A percentile compares a stretch with the other conserved stretches of the same genome.
These are phyloP conservation scores for Suillus plorans DNA, from an alignment of 768 basidiomycete genomes.

Conservation along the genomic window DNA sequence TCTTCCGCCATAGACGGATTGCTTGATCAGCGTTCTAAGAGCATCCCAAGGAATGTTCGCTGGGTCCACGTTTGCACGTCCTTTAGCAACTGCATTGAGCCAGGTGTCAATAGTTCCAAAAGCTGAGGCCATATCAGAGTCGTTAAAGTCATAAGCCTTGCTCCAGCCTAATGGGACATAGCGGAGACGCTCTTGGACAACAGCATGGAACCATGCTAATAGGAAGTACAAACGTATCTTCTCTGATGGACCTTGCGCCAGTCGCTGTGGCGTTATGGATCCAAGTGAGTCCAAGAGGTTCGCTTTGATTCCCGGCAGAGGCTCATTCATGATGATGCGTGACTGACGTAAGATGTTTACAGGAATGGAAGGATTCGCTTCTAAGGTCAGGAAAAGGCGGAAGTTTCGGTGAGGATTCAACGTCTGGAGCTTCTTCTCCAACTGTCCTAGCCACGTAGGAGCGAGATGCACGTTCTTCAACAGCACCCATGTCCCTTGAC, in stretches of 20 bases:
- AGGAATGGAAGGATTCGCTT: slow-evolving; percentile 91
- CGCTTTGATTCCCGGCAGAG: slow-evolving; percentile 94
- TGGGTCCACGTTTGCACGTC: slow-evolving; percentile 90
- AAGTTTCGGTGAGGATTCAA: slow-evolving; percentile 87
- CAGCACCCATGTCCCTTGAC: slow-evolving; percentile 94
- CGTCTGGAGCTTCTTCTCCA: slow-evolving; percentile 96
- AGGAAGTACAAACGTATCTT: slow-evolving; percentile 93
- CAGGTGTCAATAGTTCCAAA: slow-evolving; percentile 91
- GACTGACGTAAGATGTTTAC: slow-evolving; percentile 97
- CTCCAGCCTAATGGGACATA: slow-evolving; percentile 98
- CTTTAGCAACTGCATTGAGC: slow-evolving; percentile 79
- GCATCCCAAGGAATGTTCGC: slow-evolving; percentile 93
- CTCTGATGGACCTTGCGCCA: slow-evolving; percentile 87
- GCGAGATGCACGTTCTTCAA: slow-evolving; percentile 98
- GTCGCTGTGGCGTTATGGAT: slow-evolving; percentile 65
- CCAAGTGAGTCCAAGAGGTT: slow-evolving; percentile 90
- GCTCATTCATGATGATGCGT: slow-evolving; percentile 97
- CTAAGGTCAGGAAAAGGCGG: slow-evolving; percentile 98
- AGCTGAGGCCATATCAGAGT: slow-evolving; percentile 94
- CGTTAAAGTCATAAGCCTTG: slow-evolving; percentile 97
- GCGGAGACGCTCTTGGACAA: slow-evolving; percentile 94
- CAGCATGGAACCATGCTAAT: slow-evolving; percentile 98
- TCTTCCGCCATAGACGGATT: slow-evolving; percentile 93
- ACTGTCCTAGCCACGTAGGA: slow-evolving; percentile 90
- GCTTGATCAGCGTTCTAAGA: slow-evolving; percentile 88